Evolutionary conservation across 805 yeast species (phyloP).

Genomic region (Metschnikowia arizonensis): DNA sequence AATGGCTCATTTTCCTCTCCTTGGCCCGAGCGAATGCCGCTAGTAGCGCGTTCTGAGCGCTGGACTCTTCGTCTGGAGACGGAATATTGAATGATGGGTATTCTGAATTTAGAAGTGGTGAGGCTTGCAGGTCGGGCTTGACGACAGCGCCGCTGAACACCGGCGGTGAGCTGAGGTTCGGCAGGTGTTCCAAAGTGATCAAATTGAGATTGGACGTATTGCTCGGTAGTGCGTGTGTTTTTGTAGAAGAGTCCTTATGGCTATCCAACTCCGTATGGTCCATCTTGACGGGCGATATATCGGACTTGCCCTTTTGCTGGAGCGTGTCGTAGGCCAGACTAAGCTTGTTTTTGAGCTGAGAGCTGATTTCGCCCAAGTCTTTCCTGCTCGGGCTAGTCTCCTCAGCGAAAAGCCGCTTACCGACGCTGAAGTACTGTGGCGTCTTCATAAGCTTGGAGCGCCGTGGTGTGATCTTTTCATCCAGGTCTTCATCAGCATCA

Average conservation of each 20-base stretch:
- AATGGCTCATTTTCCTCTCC: conserved; percentile 11
- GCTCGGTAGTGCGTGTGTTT: conserved; percentile 19
- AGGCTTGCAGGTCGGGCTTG: not conserved
- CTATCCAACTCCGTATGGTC: conserved; percentile 22
- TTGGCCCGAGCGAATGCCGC: conserved; percentile 35
- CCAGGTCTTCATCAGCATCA: conserved; percentile 29
- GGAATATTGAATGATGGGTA: conserved; percentile 17
- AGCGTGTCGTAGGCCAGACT: conserved; percentile 40
- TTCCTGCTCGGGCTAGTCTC: conserved; percentile 26
- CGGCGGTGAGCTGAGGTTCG: conserved; percentile 2
- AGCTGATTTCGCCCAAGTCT: conserved; percentile 37
- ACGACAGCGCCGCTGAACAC: not conserved
- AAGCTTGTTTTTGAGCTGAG: conserved; percentile 34
- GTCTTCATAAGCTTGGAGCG: conserved; percentile 31
- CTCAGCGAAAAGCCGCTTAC: conserved; percentile 33
- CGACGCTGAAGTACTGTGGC: conserved; percentile 40
- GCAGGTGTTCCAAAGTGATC: conserved; percentile 1
- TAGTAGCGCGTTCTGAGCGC: conserved; percentile 43
- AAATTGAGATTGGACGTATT: conserved; percentile 1
- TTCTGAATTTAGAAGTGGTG: conserved; percentile 1
- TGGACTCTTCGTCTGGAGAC: conserved; percentile 37
- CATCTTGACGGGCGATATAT: conserved; percentile 17
- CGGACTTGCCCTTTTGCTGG: conserved; percentile 23
- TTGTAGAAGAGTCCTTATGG: conserved; percentile 15
- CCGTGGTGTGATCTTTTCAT: conserved; percentile 22